Base-by-base conservation (phyloP, 1,139 yeast species). In the Zhuliangozyma blackwelliae region DNA sequence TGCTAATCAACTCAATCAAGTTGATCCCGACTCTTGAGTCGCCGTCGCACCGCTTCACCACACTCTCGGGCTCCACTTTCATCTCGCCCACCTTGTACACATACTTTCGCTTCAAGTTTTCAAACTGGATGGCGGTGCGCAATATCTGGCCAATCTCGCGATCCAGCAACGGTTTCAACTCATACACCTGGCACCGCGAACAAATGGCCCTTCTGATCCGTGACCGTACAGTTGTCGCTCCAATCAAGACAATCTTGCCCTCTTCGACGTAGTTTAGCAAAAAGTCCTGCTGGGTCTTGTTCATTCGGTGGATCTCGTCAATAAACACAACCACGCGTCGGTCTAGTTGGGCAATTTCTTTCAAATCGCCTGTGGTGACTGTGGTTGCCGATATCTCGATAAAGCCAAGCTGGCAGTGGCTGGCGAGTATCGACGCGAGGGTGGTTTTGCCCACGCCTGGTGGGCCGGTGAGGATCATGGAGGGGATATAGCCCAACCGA, bases 381-480 rank as follows among this genome's bases (percentile, higher is more conserved):
- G 63, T 65, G 1, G 74, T 68, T 2, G 74, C 75, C 3, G 72
- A 66, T 21, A 65, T 47, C 40, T 68, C 73, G 9, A 61, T 48
- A 40, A 68, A 60, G 4, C 57, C 62, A 41, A 68, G 65, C 10
- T 57, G 57, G 4, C 61, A 57, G 30, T 60, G 60, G 5, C 45
- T 33, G 1, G 75, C 69, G 12, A 69, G 40, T 3, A 68, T 57
- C 5, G 60, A 42, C 1, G 75, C 75, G n/a, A 70, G 39, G 0
- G 74, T 65, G 1, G 75, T 69, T 42, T 70, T 70, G 0, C 76
- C 76, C 9, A 65, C 68, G 1, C 76, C 75, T 1, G 74, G 73
- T 0, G 75, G 74, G 1, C 76, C 76, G 35, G 54, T 48, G 6
- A 70, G 51, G 5, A 70, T 52, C 73, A 70, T 68, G 5, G 72